Conservation (phyloP, 2,329 filamentous ascomycete genomes). For the Drechslerella coelobrocha region DNA sequence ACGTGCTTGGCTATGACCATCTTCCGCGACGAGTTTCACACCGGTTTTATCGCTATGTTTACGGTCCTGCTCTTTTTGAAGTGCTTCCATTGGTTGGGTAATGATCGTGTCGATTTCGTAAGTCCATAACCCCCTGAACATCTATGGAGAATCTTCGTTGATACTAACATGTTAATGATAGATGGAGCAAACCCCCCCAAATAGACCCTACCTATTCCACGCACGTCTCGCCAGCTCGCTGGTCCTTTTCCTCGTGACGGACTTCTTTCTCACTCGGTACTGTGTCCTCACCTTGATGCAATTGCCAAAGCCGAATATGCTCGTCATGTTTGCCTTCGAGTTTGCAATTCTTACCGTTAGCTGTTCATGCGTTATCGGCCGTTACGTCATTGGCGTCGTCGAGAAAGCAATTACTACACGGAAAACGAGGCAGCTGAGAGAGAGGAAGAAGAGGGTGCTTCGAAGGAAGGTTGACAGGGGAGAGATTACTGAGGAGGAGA, state of each 20-base stretch:
- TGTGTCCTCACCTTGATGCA: constrained; percentile 81
- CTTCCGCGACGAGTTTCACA: constrained; percentile 91
- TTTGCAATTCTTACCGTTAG: constrained; percentile 85
- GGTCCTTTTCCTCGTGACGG: constrained; percentile 77
- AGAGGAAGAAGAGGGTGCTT: constrained; percentile 72
- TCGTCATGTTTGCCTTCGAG: constrained; percentile 99
- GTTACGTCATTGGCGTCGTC: constrained; percentile 78
- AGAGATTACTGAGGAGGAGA: constrained; percentile 75
- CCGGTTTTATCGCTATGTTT: constrained; percentile 97
- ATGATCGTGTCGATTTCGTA: constrained; percentile 88
- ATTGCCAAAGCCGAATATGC: constrained; percentile 93
- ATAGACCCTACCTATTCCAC: constrained; percentile 88
- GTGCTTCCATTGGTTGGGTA: constrained; percentile 98
- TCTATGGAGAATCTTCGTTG: no score
- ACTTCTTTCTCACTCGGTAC: constrained; percentile 80
- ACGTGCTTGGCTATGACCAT: constrained; percentile 98
- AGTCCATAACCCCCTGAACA: no score
- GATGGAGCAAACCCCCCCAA: constrained; percentile 85
- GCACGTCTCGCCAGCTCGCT: constrained; percentile 79
- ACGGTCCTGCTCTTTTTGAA: constrained; percentile 89
- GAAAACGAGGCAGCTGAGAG: constrained; percentile 75
- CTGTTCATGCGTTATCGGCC: constrained; percentile 77
- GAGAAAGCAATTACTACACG: constrained; percentile 77
- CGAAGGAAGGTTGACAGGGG: constrained; percentile 68
- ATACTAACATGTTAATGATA: constrained; percentile 8